Base-by-base conservation (phyloP, 1,284 basidiomycete species). In the Pseudomicrostroma phylloplanum region DNA sequence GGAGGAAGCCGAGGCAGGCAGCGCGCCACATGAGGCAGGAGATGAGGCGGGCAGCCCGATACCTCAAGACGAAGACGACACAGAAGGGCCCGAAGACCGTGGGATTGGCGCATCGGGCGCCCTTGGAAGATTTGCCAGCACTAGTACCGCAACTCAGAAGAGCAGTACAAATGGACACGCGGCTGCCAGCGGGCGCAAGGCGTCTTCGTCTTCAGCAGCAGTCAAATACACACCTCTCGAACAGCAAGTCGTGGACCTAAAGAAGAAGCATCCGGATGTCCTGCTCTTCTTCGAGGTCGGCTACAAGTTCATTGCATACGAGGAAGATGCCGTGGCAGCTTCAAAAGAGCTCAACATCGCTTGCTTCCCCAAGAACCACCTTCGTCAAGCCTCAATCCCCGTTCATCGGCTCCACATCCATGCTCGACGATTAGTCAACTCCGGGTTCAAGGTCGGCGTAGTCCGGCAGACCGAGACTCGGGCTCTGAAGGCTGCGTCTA, bases 261-360 rank as follows among this genome's bases (percentile, higher is more conserved):
- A 73, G 59, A 57, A 60, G 6, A 42, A 65, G 36, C 77, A 92
- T 76, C 85, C 86, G 1, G 90, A 87, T 43, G 87, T 88, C 3
- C 74, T 96, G 26, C 82, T 96, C 23, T 86, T 96, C 83, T 84
- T 93, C 57, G 90, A 94, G 78, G 82, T 79, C 7, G 72, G 74
- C 55, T 77, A 77, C 69, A 77, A 74, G 63, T 90, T 88, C 80
- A 87, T 83, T 77, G 69, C 96, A 74, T 92, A 88, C 74, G 91
- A 88, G 40, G 88, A 93, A 26, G 93, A 96, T 75, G 92, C 92
- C 0, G 87, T 90, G 86, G 84, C 87, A 41, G 92, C 91, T 2
- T 86, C 87, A 15, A 86, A 85, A 78, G 87, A 90, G 73, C 84
- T 96, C 17, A 90, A 90, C 55, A 91, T 96, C 76, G 72, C 72